Conservation (phyloP, 208 protist species). For the Trypanosoma lewisi region DNA sequence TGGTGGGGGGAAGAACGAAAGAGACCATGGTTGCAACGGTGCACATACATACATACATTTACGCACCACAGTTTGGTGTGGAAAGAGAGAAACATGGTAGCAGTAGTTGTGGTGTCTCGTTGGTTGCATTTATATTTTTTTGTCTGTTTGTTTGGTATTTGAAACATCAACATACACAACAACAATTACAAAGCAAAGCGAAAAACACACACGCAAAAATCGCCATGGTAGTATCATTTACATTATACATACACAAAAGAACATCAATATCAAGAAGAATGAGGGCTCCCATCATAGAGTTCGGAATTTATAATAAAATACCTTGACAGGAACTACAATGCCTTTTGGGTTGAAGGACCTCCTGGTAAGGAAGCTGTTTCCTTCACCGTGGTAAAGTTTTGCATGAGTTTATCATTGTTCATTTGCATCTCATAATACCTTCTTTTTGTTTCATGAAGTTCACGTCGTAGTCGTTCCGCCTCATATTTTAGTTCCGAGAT, state of each 20-base stretch:
- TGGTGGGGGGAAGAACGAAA: neutral
- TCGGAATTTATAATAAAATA: too few relatives aligned
- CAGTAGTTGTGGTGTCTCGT: too few relatives aligned
- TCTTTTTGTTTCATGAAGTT: slow-evolving; percentile 94
- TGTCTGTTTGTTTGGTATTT: too few relatives aligned
- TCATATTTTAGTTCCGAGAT: slow-evolving; percentile 93
- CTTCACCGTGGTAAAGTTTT: neutral
- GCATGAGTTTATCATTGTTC: slow-evolving; percentile 51
- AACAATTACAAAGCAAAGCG: slow-evolving; percentile 1
- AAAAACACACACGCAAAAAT: slow-evolving; percentile 19
- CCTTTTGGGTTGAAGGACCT: too few relatives aligned
- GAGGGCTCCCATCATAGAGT: too few relatives aligned
- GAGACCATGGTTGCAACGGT: neutral
- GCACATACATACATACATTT: neutral
- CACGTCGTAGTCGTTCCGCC: slow-evolving; percentile 86
- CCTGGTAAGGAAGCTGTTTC: neutral
- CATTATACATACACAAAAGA: too few relatives aligned
- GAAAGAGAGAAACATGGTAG: too few relatives aligned
- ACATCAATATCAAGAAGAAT: too few relatives aligned
- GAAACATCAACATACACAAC: neutral
- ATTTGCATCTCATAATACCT: slow-evolving; percentile 94
- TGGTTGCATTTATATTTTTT: too few relatives aligned
- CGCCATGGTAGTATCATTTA: slow-evolving; percentile 12
- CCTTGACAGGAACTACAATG: too few relatives aligned
- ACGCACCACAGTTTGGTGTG: neutral